phyloP scores from a whole-genome alignment of 2,329 filamentous ascomycete genomes.

The Trichoderma cornu-damae region DNA sequence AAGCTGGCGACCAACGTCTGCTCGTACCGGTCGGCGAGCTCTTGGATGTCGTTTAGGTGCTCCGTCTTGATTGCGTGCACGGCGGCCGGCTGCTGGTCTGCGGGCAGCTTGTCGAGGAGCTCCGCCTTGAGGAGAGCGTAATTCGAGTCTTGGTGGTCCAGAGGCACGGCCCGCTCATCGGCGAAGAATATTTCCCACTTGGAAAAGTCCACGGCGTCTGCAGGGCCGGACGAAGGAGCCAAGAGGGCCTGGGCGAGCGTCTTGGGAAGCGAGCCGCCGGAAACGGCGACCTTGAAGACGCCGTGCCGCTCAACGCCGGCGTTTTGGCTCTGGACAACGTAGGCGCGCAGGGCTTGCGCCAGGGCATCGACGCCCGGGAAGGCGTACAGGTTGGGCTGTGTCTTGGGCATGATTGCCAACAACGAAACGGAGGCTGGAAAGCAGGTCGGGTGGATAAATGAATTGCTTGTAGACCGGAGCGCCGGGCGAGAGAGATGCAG shows the following conservation, averaged over 20 bases:
- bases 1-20: slow-evolving; percentile 79
- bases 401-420: slow-evolving; percentile 45
- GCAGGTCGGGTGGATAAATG: too few species aligned
- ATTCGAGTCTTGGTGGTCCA: slow-evolving; percentile 91
- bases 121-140: slow-evolving; percentile 83
- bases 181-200: slow-evolving; percentile 99
- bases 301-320: slow-evolving; percentile 73
- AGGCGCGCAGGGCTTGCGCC: slow-evolving; percentile 71
- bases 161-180: slow-evolving; percentile 90
- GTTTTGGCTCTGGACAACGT: slow-evolving; percentile 77
- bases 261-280: slow-evolving; percentile 86
- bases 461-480: background rate
- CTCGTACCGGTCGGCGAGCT: slow-evolving; percentile 92
- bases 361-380: slow-evolving; percentile 67
- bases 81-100: slow-evolving; percentile 56
- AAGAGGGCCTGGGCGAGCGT: slow-evolving; percentile 82
- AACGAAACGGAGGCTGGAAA: background rate
- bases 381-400: slow-evolving; percentile 68
- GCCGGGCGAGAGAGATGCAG: background rate
- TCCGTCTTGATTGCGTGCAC: slow-evolving; percentile 71
- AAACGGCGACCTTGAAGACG: slow-evolving; percentile 86
- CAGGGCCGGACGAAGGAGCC: slow-evolving; percentile 41
- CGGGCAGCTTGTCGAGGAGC: slow-evolving; percentile 81
- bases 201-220: slow-evolving; percentile 67
- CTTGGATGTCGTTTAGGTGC: slow-evolving; percentile 71